Evolutionary conservation across 2,329 filamentous ascomycete genomes (phyloP).

Genomic region (Beauveria varroae): DNA sequence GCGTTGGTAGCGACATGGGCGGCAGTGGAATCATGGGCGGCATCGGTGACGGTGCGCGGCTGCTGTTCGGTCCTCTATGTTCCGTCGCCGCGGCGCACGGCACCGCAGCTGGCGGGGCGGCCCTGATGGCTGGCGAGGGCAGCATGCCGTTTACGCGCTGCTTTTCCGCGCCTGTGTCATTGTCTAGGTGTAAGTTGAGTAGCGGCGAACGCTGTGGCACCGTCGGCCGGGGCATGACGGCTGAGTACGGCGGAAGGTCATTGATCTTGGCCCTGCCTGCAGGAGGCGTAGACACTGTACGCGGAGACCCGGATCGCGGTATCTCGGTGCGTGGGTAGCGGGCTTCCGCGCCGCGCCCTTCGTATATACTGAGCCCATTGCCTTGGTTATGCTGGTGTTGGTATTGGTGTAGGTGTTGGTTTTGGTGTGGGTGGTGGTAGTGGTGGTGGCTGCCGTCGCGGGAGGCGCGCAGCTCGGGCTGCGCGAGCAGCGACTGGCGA

Average conservation of each 20-base stretch:
- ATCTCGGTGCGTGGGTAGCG: constrained; percentile 12
- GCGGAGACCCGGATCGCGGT: constrained; percentile 26
- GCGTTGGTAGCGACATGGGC: constrained; percentile 59
- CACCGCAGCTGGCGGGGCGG: constrained; percentile 19
- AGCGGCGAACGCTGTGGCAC: constrained; percentile 34
- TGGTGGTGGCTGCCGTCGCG: not conserved
- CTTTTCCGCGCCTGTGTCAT: constrained; percentile 13
- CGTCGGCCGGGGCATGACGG: constrained; percentile 40
- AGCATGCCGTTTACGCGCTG: constrained; percentile 1
- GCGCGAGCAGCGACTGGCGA: constrained; percentile 22
- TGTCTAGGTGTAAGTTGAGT: constrained; percentile 36
- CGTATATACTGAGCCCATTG: constrained; percentile 18
- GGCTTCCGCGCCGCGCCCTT: constrained; percentile 14
- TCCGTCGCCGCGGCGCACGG: constrained; percentile 12
- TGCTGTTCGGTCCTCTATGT: constrained; percentile 17
- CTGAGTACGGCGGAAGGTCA: constrained; percentile 19
- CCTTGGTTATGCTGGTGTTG: not conserved
- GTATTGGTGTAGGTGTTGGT: constrained; percentile 3
- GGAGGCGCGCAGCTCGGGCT: constrained; percentile 16
- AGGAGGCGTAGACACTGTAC: constrained; percentile 47
- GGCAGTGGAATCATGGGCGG: constrained; percentile 52
- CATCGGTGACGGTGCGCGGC: constrained; percentile 39
- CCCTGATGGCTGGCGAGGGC: constrained; percentile 17
- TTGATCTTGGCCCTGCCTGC: constrained; percentile 32
- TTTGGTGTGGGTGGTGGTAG: not conserved